Conservation (phyloP, 768 basidiomycete genomes). For the Naganishia antarctica region DNA sequence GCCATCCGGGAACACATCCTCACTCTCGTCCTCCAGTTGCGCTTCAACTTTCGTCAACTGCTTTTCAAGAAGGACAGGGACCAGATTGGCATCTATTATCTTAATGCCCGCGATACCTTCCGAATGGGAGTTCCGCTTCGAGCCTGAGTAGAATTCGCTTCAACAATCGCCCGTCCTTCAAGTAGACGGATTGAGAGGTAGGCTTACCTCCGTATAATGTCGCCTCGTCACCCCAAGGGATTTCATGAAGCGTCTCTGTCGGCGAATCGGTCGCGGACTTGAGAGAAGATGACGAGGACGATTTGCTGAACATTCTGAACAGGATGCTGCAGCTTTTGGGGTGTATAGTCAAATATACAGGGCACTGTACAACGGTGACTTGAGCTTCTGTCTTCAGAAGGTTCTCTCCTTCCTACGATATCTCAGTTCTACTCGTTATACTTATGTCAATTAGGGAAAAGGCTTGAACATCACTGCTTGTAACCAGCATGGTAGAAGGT, state of each 20-base stretch:
- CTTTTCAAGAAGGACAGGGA: slow-evolving; percentile 13
- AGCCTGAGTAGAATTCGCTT: not conserved
- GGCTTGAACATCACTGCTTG: not conserved
- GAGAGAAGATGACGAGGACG: not conserved
- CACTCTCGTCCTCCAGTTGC: not conserved
- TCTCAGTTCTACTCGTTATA: not conserved
- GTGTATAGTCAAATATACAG: not conserved
- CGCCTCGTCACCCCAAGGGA: slow-evolving; percentile 12
- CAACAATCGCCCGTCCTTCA: not conserved
- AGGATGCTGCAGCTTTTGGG: not conserved
- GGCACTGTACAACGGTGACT: not conserved
- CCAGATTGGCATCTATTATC: not conserved
- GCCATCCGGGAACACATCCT: slow-evolving; percentile 21
- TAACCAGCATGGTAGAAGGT: not conserved
- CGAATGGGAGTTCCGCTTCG: slow-evolving; percentile 16
- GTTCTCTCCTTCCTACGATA: not conserved
- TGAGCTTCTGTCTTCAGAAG: not conserved
- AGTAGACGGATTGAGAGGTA: not conserved
- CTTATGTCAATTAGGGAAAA: not conserved
- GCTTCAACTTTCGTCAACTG: slow-evolving; percentile 3
- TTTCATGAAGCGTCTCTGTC: not conserved
- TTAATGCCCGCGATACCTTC: slow-evolving; percentile 3
- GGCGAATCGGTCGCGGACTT: slow-evolving; percentile 7
- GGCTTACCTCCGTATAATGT: slow-evolving; percentile 8
- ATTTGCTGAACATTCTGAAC: not conserved